Evolutionary conservation across 768 basidiomycete genomes (phyloP), one percentile per base, ranked within the genome.

Genomic region (Sarcodon aspratus): DNA sequence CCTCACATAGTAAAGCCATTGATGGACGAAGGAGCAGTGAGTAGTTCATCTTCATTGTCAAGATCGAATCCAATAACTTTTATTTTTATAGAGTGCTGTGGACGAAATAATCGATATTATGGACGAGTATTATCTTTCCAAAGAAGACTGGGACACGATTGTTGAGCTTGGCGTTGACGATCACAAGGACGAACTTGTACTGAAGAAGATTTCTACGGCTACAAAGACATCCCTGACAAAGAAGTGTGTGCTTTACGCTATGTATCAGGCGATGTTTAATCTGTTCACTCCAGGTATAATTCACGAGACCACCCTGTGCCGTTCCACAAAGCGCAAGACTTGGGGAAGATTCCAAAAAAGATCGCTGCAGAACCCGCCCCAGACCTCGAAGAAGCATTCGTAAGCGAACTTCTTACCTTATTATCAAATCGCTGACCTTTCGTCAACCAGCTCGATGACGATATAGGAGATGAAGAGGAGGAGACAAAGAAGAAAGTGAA

Each of bases 81-180:
- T 2, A 37, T 15, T 43, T n/a, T 12, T 51, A 11, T 61, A 93
- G 90, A 78, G 76, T 53, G 85, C 79, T 0, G 76, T 97, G 6
- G 82, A 85, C 1, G 80, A 85, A 8, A 79, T 93, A 34, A 96
- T 99, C 49, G 73, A 78, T 21, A 68, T 69, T 6, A 95, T 99
- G 93, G 96, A 98, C 62, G 84, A 86, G 44, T 99, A 99, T 62
- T 97, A 80, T 64, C 65, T 99, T 33, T 82, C 82, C 3, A 88
- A 85, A 54, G 96, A 98, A 31, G 95, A 98, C 59, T 98, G 94
- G 95, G 96, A 99, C 57, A 83, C 91, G 9, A 72, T 98, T 47
- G 78, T 98, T 47, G 95, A 98, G 61, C 75, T 99, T 8, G 96
- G 95, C 1, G 76, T 99, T 7, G 96, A 80, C 50, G 74, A 84